phyloP scores from a whole-genome alignment of 805 yeast genomes.

The Kuraishia molischiana region DNA sequence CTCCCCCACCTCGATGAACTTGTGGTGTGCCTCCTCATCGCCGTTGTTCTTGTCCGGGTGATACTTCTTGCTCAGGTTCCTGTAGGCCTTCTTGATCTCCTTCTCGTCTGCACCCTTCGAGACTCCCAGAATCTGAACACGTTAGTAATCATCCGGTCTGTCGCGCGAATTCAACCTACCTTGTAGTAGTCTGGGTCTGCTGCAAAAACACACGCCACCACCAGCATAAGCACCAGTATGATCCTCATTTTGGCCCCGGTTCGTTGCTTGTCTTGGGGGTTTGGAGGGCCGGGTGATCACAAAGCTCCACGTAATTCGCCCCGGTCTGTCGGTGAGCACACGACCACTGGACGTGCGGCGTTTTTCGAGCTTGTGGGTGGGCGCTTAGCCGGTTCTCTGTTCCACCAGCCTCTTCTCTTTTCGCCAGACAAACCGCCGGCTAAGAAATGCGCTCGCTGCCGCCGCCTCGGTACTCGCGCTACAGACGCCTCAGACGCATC shows the following conservation, averaged over 20 bases:
- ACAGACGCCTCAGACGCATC: constrained; percentile 19
- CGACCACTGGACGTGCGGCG: constrained; percentile 7
- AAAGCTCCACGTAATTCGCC: background rate
- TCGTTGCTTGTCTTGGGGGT: no score
- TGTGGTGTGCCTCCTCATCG: constrained; percentile 72
- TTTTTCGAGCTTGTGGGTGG: no score
- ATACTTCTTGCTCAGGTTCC: constrained; percentile 70
- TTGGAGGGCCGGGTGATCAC: background rate
- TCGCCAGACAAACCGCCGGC: no score
- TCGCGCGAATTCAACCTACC: constrained; percentile 7
- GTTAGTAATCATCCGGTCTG: background rate
- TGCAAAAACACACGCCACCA: constrained; percentile 8
- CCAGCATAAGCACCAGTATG: background rate
- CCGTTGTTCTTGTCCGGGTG: constrained; percentile 94
- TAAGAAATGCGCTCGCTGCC: constrained; percentile 28
- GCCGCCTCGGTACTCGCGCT: constrained; percentile 24
- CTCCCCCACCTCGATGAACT: constrained; percentile 84
- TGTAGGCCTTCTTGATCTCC: constrained; percentile 79
- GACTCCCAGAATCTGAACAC: constrained; percentile 51
- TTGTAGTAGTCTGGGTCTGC: constrained; percentile 33
- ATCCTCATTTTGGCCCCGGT: no score
- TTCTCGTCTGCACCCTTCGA: constrained; percentile 59
- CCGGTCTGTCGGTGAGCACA: constrained; percentile 5
- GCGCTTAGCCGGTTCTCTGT: background rate
- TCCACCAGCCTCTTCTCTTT: no score